A percentile compares a stretch with the other conserved stretches of the same genome.
Evolutionary conservation across 176 grass and related monocot genomes (phyloP).

Genomic region (Oryza rufipogon): DNA sequence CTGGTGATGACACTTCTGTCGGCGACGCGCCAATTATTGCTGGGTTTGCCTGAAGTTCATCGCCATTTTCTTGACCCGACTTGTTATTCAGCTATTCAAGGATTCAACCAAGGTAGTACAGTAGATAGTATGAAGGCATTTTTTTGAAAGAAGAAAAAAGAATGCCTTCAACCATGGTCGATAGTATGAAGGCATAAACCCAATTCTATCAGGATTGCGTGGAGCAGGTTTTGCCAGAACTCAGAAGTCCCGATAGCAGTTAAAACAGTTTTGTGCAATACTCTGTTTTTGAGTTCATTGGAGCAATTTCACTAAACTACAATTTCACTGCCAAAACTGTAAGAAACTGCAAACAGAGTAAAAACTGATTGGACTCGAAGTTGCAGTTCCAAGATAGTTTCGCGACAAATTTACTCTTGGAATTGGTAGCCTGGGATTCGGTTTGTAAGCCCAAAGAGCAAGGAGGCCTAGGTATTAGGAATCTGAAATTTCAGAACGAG

Average conservation of each 20-base stretch:
- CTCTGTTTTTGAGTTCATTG: background rate
- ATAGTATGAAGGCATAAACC: background rate
- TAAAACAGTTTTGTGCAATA: background rate
- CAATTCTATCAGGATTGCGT: background rate
- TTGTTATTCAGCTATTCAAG: slow-evolving; percentile 14
- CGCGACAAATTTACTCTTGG: background rate
- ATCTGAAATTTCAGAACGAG: no score
- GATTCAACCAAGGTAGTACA: background rate
- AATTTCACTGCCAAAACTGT: background rate
- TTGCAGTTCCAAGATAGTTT: background rate
- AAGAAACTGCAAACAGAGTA: background rate
- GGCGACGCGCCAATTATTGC: background rate
- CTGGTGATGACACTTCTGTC: background rate
- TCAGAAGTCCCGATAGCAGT: background rate
- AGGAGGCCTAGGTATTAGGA: no score
- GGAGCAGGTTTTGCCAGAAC: no score
- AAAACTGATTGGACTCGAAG: background rate
- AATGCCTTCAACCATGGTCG: background rate
- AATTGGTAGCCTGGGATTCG: background rate
- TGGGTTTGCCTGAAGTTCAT: background rate
- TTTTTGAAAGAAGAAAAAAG: background rate
- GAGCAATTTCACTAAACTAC: background rate
- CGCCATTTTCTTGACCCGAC: background rate
- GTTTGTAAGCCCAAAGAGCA: no score
- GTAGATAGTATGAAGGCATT: background rate